Percentiles rank a stretch among this genome's conserved stretches.
These are phyloP conservation scores for Linderina pennispora DNA, from an alignment of 192 early-diverging fungal species.

Conservation along the genomic window DNA sequence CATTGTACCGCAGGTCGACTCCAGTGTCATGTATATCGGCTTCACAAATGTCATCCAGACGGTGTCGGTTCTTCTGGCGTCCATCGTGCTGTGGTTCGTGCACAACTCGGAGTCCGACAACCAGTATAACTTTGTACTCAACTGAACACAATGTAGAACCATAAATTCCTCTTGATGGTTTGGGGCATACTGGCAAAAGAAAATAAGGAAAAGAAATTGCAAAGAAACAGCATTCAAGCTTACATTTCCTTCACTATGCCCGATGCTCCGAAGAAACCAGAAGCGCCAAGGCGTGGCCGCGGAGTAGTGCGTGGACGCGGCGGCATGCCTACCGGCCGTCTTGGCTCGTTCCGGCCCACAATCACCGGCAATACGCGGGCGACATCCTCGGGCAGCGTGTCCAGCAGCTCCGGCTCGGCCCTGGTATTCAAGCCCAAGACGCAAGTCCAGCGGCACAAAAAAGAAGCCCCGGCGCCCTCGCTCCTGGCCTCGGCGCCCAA, in stretches of 20 bases:
- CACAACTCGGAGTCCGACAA: constrained; percentile 48
- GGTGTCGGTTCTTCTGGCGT: constrained; percentile 20
- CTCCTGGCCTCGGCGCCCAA: neutral
- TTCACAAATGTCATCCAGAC: constrained; percentile 48
- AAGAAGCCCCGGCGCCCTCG: constrained; percentile 18
- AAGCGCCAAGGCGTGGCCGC: too few relatives aligned
- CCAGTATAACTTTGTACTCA: constrained; percentile 48
- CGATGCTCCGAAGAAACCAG: too few relatives aligned
- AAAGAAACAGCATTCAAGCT: too few relatives aligned
- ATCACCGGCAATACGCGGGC: too few relatives aligned
- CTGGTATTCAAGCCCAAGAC: constrained; percentile 24
- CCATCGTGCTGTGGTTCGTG: constrained; percentile 44
- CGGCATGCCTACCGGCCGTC: constrained; percentile 11
- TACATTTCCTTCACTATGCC: too few relatives aligned
- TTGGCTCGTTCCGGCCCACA: constrained; percentile 13
- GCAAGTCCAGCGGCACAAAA: constrained; percentile 22
- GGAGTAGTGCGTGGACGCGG: constrained; percentile 7
- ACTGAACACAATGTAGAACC: constrained; percentile 2
- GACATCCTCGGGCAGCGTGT: too few relatives aligned
- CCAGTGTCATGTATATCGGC: constrained; percentile 34
- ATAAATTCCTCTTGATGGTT: neutral
- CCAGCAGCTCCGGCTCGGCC: constrained; percentile 2
- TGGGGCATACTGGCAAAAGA: too few relatives aligned
- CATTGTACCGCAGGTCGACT: constrained; percentile 40
- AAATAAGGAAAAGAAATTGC: too few relatives aligned